Evolutionary conservation across 306 rosid genomes (phyloP).

Genomic region (Malus orientalis): DNA sequence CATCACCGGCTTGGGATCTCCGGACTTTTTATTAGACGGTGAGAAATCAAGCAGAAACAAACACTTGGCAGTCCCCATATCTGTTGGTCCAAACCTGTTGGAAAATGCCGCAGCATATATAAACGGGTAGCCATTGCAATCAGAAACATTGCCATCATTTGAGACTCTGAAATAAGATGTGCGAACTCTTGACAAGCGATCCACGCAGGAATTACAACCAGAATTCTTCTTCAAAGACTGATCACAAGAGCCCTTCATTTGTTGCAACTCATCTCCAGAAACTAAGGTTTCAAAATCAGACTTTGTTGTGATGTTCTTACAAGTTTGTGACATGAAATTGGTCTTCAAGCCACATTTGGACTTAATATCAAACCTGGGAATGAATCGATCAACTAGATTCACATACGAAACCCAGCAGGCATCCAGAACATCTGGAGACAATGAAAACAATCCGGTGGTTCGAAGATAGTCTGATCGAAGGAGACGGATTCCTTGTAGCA

Average conservation of each 20-base stretch:
- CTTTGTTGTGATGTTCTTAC: not conserved
- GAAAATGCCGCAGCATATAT: constrained; percentile 24
- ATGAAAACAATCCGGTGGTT: not conserved
- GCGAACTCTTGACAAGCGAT: not conserved
- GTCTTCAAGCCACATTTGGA: constrained; percentile 5
- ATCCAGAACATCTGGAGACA: not conserved
- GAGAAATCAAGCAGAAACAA: constrained; percentile 16
- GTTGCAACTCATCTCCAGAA: not conserved
- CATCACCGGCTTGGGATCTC: not conserved
- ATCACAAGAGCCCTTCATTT: constrained; percentile 9
- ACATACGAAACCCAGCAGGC: constrained; percentile 14
- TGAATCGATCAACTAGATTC: not conserved
- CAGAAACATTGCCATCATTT: not conserved
- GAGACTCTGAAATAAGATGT: not conserved
- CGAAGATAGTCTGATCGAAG: constrained; percentile 18
- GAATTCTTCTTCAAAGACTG: constrained; percentile 2
- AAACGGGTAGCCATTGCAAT: constrained; percentile 13
- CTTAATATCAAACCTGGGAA: constrained; percentile 1
- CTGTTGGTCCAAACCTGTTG: constrained; percentile 21
- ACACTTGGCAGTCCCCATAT: constrained; percentile 19
- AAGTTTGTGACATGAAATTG: constrained; percentile 16
- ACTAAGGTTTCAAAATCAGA: constrained; percentile 11
- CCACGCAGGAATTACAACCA: constrained; percentile 8
- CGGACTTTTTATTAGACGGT: not conserved
- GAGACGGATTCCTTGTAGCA: constrained; percentile 11